Evolutionary conservation across 2,329 filamentous ascomycete genomes (phyloP).

Genomic region (Seiridium unicorne): DNA sequence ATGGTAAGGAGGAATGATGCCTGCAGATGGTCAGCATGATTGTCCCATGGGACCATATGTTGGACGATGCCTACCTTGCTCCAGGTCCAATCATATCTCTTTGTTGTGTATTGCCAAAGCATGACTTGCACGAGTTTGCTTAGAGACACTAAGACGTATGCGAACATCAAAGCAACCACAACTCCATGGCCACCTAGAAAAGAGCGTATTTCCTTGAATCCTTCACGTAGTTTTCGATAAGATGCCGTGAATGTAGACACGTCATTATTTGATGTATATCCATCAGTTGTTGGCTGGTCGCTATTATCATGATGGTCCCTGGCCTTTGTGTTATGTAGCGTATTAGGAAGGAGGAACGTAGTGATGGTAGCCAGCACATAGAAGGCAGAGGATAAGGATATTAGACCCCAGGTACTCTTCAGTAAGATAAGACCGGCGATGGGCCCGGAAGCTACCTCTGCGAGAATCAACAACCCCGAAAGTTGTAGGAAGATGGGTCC

Average conservation of each 20-base stretch:
- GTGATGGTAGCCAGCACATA: constrained; percentile 26
- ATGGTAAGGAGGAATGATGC: constrained; percentile 41
- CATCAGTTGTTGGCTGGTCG: background rate
- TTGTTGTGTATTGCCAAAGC: constrained; percentile 52
- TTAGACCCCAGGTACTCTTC: constrained; percentile 37
- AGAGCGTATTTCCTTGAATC: constrained; percentile 33
- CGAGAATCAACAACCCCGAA: constrained; percentile 31
- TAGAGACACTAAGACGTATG: constrained; percentile 29
- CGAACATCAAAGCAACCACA: constrained; percentile 36
- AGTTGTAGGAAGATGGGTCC: constrained; percentile 41
- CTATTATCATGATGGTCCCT: constrained; percentile 17
- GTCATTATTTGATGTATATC: background rate
- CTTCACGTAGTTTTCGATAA: background rate
- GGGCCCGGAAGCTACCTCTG: constrained; percentile 38
- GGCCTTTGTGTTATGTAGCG: constrained; percentile 21
- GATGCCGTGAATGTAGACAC: background rate
- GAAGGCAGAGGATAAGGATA: constrained; percentile 31
- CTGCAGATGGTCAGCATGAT: constrained; percentile 21
- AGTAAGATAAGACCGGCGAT: constrained; percentile 38
- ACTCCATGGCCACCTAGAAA: constrained; percentile 38
- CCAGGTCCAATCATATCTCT: constrained; percentile 49
- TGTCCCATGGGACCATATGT: constrained; percentile 11
- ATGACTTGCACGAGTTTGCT: constrained; percentile 34
- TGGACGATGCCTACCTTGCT: constrained; percentile 31
- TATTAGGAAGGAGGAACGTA: constrained; percentile 40